phyloP scores from a whole-genome alignment of 2,329 filamentous ascomycete genomes.

The Fusarium tuaranense region DNA sequence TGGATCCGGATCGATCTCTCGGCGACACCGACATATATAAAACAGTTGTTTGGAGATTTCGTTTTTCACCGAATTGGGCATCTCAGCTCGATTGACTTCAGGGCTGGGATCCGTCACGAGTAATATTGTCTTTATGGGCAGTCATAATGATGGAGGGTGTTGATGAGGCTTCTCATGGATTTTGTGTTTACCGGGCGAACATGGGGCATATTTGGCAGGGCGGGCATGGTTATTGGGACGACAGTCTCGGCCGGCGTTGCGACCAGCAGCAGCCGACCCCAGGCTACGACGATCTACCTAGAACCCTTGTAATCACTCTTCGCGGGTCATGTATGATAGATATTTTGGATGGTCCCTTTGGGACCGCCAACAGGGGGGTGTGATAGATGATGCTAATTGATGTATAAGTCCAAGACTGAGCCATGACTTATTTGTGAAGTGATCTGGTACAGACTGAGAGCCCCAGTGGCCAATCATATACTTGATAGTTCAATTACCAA shows the following conservation, averaged over 20 bases:
- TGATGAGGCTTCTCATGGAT: conserved; percentile 46
- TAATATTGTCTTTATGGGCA: conserved; percentile 44
- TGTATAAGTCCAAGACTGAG: conserved; percentile 13
- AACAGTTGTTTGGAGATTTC: conserved; percentile 40
- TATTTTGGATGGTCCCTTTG: conserved; percentile 28
- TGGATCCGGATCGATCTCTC: conserved; percentile 33
- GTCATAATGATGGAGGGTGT: conserved; percentile 47
- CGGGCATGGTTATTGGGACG: conserved; percentile 45
- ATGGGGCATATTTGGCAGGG: conserved; percentile 45
- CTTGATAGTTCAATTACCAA: neutral
- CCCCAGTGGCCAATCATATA: neutral
- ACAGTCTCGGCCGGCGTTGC: conserved; percentile 41
- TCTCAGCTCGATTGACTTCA: conserved; percentile 28
- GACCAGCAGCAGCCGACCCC: conserved; percentile 33
- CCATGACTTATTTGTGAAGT: neutral
- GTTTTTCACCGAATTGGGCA: conserved; percentile 26
- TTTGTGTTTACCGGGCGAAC: conserved; percentile 46
- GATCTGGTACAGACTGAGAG: neutral
- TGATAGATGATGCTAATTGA: conserved; percentile 37
- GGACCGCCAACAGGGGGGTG: conserved; percentile 12
- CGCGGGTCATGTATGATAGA: conserved; percentile 47
- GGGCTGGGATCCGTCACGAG: conserved; percentile 26
- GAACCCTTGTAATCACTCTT: conserved; percentile 48
- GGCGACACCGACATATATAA: conserved; percentile 41
- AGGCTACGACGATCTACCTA: conserved; percentile 47